These are phyloP conservation scores for Cadophora malorum DNA, from an alignment of 2,329 filamentous ascomycete genomes.

Conservation along the genomic window DNA sequence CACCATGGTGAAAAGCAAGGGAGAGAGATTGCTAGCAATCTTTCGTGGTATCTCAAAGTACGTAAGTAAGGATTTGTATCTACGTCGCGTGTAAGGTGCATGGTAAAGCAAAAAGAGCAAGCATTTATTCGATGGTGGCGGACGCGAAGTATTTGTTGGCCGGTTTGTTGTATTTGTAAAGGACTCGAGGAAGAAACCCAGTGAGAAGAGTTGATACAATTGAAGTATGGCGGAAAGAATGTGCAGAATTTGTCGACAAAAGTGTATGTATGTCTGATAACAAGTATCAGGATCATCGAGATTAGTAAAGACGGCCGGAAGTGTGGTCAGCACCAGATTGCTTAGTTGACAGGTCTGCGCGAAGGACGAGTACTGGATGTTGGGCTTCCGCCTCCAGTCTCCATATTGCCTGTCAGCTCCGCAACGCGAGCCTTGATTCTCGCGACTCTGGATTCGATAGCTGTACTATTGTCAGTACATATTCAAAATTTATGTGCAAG, in stretches of 20 bases:
- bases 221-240: constrained; percentile 12
- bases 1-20: constrained; percentile 26
- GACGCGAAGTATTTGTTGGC: not conserved
- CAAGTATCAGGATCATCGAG: not conserved
- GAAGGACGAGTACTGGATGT: constrained; percentile 26
- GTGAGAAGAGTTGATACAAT: constrained; percentile 16
- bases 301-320: not conserved
- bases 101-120: not conserved
- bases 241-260: not conserved
- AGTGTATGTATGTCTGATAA: constrained; percentile 5
- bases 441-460: constrained; percentile 94
- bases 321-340: not conserved
- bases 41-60: constrained; percentile 36
- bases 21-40: constrained; percentile 41
- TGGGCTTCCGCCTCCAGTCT: constrained; percentile 46
- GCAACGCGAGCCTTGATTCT: constrained; percentile 98
- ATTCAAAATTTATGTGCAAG: too few relatives aligned
- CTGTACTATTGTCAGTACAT: constrained; percentile 59
- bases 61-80: constrained; percentile 8
- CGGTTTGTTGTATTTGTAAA: not conserved
- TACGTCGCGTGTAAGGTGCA: not conserved
- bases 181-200: too few relatives aligned
- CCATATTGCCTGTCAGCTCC: constrained; percentile 87
- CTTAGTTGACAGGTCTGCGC: constrained; percentile 21
- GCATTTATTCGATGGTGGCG: not conserved